Conservation (phyloP, 441 rosid genomes). For the Eugenia klotzschiana region DNA sequence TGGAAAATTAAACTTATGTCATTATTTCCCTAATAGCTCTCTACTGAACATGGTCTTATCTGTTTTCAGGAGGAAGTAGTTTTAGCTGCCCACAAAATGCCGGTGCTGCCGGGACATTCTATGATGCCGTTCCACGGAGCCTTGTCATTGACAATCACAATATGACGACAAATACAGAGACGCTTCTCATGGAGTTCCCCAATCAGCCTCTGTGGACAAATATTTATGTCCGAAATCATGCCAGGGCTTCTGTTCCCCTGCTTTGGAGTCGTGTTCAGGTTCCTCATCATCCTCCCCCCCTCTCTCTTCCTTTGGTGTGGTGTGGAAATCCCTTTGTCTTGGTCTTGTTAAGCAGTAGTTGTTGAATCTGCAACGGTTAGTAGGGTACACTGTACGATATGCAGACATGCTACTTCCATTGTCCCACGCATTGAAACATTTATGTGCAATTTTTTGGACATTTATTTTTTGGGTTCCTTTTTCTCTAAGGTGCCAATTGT, state of each 20-base stretch:
- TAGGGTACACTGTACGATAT: not conserved
- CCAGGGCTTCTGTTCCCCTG: constrained; percentile 93
- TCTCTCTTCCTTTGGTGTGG: not conserved
- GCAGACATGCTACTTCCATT: not conserved
- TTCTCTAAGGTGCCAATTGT: not conserved
- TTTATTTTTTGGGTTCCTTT: not conserved
- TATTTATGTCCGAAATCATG: constrained; percentile 71
- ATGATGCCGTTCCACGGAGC: constrained; percentile 93
- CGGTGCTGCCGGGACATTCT: constrained; percentile 94
- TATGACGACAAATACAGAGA: constrained; percentile 77
- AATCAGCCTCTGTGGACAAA: constrained; percentile 94
- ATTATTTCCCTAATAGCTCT: not conserved
- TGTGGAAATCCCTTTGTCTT: not conserved
- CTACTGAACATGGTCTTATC: not conserved
- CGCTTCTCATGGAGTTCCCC: constrained; percentile 92
- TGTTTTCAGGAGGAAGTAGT: constrained; percentile 70
- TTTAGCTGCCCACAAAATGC: constrained; percentile 73
- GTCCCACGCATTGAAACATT: not conserved
- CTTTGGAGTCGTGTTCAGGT: constrained; percentile 99
- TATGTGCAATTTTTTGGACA: not conserved
- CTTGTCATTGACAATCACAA: constrained; percentile 83
- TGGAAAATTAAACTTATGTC: not conserved
- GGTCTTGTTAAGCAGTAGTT: not conserved
- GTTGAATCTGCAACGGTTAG: not conserved
- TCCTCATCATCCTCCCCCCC: not conserved